A percentile compares a stretch with the other conserved stretches of the same genome.
Conservation (phyloP, 148 eudicot species). For the Rhododendron henanense region DNA sequence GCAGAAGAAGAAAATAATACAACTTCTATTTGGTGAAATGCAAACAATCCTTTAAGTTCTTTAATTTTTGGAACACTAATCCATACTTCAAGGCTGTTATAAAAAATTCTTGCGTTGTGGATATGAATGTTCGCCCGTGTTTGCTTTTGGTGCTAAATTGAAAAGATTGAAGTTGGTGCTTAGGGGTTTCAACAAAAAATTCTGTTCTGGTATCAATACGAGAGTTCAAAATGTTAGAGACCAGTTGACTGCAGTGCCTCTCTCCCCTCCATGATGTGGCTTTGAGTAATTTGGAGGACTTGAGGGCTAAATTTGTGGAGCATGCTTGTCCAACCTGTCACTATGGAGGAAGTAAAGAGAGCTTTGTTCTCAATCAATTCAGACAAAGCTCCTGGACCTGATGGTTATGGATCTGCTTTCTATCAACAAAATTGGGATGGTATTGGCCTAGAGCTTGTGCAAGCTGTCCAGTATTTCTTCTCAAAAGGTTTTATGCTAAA, state of each 20-base stretch:
- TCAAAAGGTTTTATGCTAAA: not conserved
- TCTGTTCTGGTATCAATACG: not conserved
- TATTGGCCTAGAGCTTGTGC: not conserved
- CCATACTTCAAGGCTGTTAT: no score
- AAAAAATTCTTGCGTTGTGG: no score
- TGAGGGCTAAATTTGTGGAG: not conserved
- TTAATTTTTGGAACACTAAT: no score
- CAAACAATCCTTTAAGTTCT: not conserved
- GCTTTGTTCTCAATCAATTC: not conserved
- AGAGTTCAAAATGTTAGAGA: not conserved
- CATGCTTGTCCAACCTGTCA: not conserved
- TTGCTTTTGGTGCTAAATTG: not conserved
- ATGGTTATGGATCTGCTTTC: not conserved
- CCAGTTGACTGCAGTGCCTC: not conserved
- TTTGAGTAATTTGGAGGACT: no score
- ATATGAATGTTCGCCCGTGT: not conserved
- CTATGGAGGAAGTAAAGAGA: not conserved
- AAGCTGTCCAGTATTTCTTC: not conserved
- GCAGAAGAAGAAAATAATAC: not conserved
- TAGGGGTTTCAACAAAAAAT: not conserved
- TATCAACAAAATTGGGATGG: not conserved
- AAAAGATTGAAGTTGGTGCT: not conserved
- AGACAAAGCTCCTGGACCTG: not conserved
- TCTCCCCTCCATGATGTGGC: no score
- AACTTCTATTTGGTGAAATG: not conserved